Evolutionary conservation across 306 rosid genomes (phyloP).

Genomic region (Nissolia schottii): DNA sequence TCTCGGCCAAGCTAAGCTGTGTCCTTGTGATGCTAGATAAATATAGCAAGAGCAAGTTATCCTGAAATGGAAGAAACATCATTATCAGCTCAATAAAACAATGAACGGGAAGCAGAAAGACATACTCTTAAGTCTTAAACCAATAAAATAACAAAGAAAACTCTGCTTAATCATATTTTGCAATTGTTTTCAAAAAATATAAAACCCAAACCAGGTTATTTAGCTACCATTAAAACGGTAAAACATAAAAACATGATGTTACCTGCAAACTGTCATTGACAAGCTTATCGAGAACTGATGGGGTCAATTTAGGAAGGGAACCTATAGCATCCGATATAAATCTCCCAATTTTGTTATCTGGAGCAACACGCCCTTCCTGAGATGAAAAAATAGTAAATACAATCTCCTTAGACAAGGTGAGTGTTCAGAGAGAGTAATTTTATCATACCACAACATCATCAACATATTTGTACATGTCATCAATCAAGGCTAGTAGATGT

Average conservation of each 20-base stretch:
- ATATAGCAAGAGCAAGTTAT: conserved; percentile 76
- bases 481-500: conserved; percentile 73
- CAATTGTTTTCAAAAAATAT: not conserved
- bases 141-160: not conserved
- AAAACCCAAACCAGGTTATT: not conserved
- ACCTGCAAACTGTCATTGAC: conserved; percentile 84
- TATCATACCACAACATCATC: conserved; percentile 78
- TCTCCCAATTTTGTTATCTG: conserved; percentile 75
- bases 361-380: conserved; percentile 73
- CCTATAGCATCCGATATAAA: conserved; percentile 63
- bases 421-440: not conserved
- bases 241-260: not conserved
- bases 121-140: not conserved
- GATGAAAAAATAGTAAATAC: conserved; percentile 1
- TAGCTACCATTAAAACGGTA: not conserved
- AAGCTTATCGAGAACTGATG: conserved; percentile 72
- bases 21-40: conserved; percentile 90
- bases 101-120: not conserved
- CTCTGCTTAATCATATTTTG: not conserved
- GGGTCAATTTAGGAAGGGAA: conserved; percentile 71
- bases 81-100: not conserved
- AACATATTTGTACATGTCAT: conserved; percentile 85
- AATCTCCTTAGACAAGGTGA: not conserved
- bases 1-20: conserved; percentile 79
- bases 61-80: conserved; percentile 39